phyloP scores from a whole-genome alignment of 2,329 filamentous ascomycete genomes.

The Calonectria leucothoes region DNA sequence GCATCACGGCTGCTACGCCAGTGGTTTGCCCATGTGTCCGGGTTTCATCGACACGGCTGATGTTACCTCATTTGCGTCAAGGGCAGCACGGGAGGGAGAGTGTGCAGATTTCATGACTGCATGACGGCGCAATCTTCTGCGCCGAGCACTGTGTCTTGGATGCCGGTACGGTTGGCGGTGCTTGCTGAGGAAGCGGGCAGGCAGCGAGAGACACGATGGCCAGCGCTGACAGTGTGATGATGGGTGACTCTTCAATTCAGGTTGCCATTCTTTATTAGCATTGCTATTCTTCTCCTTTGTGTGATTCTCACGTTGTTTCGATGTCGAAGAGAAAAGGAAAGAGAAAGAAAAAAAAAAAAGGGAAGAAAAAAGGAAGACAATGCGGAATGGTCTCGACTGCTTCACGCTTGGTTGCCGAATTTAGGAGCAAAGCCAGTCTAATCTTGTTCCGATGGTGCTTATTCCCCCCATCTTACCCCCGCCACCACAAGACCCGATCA shows the following conservation, averaged over 20 bases:
- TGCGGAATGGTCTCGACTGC: neutral
- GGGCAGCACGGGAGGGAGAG: neutral
- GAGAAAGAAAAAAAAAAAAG: too few species aligned
- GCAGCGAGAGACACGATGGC: neutral
- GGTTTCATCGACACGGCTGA: neutral
- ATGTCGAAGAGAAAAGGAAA: neutral
- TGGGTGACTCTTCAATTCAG: neutral
- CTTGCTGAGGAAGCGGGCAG: neutral
- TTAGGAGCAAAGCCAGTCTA: neutral
- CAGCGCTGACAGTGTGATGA: neutral
- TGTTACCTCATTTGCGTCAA: neutral
- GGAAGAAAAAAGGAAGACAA: neutral
- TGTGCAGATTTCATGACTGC: neutral
- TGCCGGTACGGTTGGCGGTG: neutral
- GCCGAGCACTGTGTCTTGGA: neutral
- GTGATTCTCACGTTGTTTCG: neutral
- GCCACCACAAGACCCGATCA: slow-evolving; percentile 1
- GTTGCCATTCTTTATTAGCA: neutral
- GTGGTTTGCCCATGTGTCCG: neutral
- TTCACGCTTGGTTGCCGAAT: too few species aligned
- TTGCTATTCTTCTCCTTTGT: neutral
- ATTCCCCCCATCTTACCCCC: neutral
- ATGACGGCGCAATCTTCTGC: neutral
- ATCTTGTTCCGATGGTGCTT: neutral
- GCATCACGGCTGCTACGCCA: neutral